Percentiles rank a stretch among this genome's conserved stretches.
Evolutionary conservation across 345 rosid species (phyloP).

Genomic region (Hypericum perforatum): DNA sequence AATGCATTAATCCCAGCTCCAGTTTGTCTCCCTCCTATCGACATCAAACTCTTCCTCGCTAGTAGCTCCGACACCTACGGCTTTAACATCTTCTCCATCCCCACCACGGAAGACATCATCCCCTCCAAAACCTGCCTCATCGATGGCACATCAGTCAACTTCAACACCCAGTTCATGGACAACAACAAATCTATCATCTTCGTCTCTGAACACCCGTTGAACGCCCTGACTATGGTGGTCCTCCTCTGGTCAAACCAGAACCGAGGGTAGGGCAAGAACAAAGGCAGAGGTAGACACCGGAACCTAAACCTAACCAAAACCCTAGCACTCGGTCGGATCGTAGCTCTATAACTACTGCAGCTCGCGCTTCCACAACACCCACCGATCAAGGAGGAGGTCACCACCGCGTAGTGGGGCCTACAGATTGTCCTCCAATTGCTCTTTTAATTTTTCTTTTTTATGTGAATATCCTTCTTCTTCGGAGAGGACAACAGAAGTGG

Average conservation of each 20-base stretch:
- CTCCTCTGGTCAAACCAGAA: slow-evolving; percentile 51
- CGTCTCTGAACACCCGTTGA: slow-evolving; percentile 78
- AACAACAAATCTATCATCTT: slow-evolving; percentile 32
- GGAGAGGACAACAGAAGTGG: neutral
- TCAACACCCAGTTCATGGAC: slow-evolving; percentile 55
- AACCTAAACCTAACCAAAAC: slow-evolving; percentile 42
- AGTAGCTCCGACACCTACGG: slow-evolving; percentile 59
- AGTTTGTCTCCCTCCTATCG: no score
- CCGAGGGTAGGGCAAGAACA: slow-evolving; percentile 40
- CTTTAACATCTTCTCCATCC: slow-evolving; percentile 53
- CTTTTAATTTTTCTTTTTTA: neutral
- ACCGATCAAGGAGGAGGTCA: slow-evolving; percentile 39
- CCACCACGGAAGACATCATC: slow-evolving; percentile 11
- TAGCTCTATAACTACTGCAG: slow-evolving; percentile 22
- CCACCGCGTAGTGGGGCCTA: slow-evolving; percentile 50
- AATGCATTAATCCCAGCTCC: no score
- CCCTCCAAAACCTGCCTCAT: slow-evolving; percentile 44
- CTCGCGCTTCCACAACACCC: no score
- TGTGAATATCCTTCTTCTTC: no score
- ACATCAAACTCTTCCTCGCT: slow-evolving; percentile 57
- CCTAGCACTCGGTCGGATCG: slow-evolving; percentile 34
- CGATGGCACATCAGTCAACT: slow-evolving; percentile 62
- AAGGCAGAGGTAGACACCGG: slow-evolving; percentile 26
- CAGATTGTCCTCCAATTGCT: slow-evolving; percentile 57
- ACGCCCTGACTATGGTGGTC: slow-evolving; percentile 49